A percentile compares a stretch with the other conserved stretches of the same genome.
phyloP scores from a whole-genome alignment of 2,329 filamentous ascomycete genomes.

The Tricladium varicosporioides region DNA sequence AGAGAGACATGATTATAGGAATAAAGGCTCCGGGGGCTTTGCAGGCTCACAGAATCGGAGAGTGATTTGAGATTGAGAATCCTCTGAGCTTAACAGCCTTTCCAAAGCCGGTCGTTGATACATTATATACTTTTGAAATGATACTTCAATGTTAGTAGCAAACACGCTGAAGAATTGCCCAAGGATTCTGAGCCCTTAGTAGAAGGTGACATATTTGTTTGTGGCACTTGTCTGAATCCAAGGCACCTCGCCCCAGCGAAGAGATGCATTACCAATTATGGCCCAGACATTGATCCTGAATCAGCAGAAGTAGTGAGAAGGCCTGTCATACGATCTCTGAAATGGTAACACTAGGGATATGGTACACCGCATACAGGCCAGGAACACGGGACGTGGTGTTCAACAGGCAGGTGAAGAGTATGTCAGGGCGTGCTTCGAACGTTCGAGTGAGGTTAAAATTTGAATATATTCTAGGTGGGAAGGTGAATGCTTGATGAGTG shows the following conservation, averaged over 20 bases:
- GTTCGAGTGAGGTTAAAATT: not conserved
- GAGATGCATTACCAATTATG: not conserved
- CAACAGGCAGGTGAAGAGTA: constrained; percentile 1
- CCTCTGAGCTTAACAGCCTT: not conserved
- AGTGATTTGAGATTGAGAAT: not conserved
- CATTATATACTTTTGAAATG: not conserved
- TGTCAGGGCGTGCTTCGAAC: not conserved
- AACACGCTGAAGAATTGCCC: not conserved
- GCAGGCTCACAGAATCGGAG: too few species aligned
- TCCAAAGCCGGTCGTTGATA: not conserved
- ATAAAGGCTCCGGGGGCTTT: too few species aligned
- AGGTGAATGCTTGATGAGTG: not conserved
- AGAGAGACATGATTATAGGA: not conserved
- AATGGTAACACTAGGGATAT: not conserved
- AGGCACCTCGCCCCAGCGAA: not conserved
- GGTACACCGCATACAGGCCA: not conserved
- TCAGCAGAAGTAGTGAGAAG: not conserved
- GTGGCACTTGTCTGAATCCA: not conserved
- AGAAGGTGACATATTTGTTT: constrained; percentile 1
- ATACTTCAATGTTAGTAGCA: not conserved
- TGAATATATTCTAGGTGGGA: not conserved
- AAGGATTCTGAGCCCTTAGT: not conserved
- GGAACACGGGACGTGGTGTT: not conserved
- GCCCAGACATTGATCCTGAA: not conserved
- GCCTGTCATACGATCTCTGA: not conserved